A percentile compares a stretch with the other conserved stretches of the same genome.
phyloP scores from a whole-genome alignment of 257 asterid species.

The Solanum bukasovii region DNA sequence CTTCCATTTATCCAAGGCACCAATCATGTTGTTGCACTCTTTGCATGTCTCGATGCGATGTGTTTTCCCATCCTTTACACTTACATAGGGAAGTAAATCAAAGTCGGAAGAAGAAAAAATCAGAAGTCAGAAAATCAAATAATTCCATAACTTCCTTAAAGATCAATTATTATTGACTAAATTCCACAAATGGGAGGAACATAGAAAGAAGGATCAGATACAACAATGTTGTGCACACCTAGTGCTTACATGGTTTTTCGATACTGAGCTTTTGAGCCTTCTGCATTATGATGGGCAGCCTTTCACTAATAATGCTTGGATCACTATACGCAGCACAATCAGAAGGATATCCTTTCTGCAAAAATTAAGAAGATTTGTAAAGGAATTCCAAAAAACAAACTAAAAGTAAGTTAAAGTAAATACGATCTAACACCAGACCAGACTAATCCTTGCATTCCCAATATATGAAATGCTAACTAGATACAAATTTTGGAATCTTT shows the following conservation, averaged over 20 bases:
- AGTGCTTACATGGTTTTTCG: constrained; percentile 35
- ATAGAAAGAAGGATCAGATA: constrained; percentile 3
- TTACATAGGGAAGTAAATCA: background rate
- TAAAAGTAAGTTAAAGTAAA: background rate
- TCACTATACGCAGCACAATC: constrained; percentile 85
- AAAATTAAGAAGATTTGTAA: background rate
- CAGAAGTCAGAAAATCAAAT: background rate
- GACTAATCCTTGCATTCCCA: background rate
- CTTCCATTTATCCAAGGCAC: background rate
- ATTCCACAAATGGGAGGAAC: background rate
- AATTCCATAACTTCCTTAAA: background rate
- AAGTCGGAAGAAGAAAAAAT: background rate
- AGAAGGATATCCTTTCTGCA: constrained; percentile 89
- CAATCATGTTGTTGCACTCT: background rate
- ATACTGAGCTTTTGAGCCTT: constrained; percentile 67
- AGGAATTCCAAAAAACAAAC: background rate
- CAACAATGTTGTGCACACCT: constrained; percentile 13
- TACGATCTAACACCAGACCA: background rate
- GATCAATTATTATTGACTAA: background rate
- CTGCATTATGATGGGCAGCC: constrained; percentile 70
- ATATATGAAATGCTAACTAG: background rate
- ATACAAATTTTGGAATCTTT: background rate
- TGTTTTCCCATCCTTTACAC: background rate
- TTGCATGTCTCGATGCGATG: background rate
- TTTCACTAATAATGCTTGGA: constrained; percentile 67